Percentiles rank a stretch among this genome's conserved stretches.
Conservation (phyloP, 2,329 filamentous ascomycete genomes). For the Stemphylium beticola region DNA sequence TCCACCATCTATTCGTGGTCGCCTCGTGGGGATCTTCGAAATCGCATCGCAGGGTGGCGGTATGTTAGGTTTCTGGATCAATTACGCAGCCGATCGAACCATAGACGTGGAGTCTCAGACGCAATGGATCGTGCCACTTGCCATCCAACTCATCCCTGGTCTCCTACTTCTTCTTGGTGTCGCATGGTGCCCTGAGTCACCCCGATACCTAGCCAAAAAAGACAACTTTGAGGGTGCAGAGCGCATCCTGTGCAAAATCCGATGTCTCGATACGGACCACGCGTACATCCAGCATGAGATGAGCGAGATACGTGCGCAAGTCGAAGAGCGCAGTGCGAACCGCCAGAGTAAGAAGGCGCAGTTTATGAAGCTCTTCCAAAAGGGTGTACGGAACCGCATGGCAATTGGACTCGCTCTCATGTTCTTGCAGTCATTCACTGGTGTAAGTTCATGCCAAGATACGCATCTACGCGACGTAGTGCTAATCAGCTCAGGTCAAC, state of each 20-base stretch:
- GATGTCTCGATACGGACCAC: slow-evolving; percentile 53
- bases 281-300: slow-evolving; percentile 58
- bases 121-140: slow-evolving; percentile 70
- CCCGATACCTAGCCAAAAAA: slow-evolving; percentile 38
- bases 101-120: slow-evolving; percentile 54
- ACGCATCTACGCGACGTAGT: neutral
- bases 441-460: slow-evolving; percentile 22
- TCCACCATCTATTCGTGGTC: slow-evolving; percentile 68
- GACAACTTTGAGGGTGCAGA: slow-evolving; percentile 50
- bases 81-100: slow-evolving; percentile 49
- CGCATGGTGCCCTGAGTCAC: slow-evolving; percentile 47
- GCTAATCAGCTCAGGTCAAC: slow-evolving; percentile 32
- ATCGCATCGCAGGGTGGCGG: slow-evolving; percentile 69
- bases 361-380: slow-evolving; percentile 48
- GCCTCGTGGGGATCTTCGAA: slow-evolving; percentile 71
- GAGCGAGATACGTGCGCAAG: slow-evolving; percentile 53
- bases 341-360: slow-evolving; percentile 37
- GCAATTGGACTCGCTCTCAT: slow-evolving; percentile 49
- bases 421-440: slow-evolving; percentile 48
- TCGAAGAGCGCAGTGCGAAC: slow-evolving; percentile 39
- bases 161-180: slow-evolving; percentile 45
- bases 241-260: slow-evolving; percentile 52
- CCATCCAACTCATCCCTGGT: slow-evolving; percentile 53
- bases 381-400: slow-evolving; percentile 49
- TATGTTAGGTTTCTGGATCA: slow-evolving; percentile 53